Percentiles rank a stretch among this genome's conserved stretches.
Conservation (phyloP, 768 basidiomycete species). For the Psilocybe sp. region DNA sequence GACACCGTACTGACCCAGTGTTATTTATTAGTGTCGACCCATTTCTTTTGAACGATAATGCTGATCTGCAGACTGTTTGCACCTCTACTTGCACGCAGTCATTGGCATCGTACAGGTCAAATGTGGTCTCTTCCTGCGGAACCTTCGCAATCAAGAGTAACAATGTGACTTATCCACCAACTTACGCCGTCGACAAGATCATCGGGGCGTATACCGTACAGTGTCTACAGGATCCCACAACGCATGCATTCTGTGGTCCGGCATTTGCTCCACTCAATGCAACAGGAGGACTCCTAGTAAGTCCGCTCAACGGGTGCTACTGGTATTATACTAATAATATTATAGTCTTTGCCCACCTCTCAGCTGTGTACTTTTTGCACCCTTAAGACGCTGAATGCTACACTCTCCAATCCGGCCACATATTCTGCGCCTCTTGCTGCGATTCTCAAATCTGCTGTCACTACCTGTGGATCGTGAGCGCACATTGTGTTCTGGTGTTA, state of each 20-base stretch:
- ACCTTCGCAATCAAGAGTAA: background rate
- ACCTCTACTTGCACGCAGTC: no score
- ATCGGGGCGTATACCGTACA: background rate
- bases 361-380: constrained; percentile 23
- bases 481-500: background rate
- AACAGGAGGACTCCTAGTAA: background rate
- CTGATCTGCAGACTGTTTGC: no score
- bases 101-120: no score
- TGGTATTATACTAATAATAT: background rate
- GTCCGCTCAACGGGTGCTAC: background rate
- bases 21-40: no score
- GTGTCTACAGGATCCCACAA: background rate
- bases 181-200: background rate
- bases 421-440: constrained; percentile 13
- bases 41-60: no score
- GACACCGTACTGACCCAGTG: no score
- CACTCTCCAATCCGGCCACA: constrained; percentile 15
- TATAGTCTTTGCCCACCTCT: constrained; percentile 8
- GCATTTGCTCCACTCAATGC: background rate
- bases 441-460: constrained; percentile 12
- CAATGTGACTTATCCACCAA: constrained; percentile 4
- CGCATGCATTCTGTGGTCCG: background rate
- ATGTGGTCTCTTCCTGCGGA: no score
- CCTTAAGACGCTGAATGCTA: constrained; percentile 19
- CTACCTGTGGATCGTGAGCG: constrained; percentile 15